phyloP scores from a whole-genome alignment of 179 eudicot species.

The Monotropa hypopitys region DNA sequence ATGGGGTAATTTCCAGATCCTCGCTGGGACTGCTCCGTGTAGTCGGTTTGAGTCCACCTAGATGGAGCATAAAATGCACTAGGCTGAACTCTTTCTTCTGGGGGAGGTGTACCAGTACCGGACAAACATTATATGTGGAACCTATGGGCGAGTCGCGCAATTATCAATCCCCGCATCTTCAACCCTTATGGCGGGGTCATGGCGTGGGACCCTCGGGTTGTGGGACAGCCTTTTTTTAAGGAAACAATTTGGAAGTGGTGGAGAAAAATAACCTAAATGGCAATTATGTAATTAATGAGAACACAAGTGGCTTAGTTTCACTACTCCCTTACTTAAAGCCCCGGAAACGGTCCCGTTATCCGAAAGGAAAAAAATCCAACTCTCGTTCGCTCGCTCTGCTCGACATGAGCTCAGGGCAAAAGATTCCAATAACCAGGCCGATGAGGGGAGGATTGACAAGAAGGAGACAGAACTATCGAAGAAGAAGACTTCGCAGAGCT shows the following conservation, averaged over 20 bases:
- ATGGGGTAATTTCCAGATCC: no score
- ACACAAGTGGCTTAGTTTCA: slow-evolving; percentile 6
- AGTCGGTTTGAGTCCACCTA: no score
- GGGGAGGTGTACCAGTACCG: no score
- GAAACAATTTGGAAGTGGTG: not conserved
- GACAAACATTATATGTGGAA: no score
- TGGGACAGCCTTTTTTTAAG: no score
- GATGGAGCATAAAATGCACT: no score
- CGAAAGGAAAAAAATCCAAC: not conserved
- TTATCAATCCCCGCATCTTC: no score
- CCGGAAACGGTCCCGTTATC: not conserved
- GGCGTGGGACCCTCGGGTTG: no score
- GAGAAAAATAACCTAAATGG: slow-evolving; percentile 6
- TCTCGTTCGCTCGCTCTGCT: not conserved
- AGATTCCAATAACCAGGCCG: slow-evolving; percentile 2
- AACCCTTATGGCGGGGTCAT: no score
- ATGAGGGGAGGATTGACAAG: slow-evolving; percentile 3
- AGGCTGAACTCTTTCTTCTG: no score
- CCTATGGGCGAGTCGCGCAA: no score
- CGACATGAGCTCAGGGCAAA: slow-evolving; percentile 17
- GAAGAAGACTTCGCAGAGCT: not conserved
- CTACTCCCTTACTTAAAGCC: slow-evolving; percentile 9
- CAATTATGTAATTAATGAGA: slow-evolving; percentile 4
- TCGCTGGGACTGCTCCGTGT: no score
- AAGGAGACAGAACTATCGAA: slow-evolving; percentile 5